A percentile compares a stretch with the other conserved stretches of the same genome.
phyloP scores from a whole-genome alignment of 345 rosid species.

The Citrus inodora region DNA sequence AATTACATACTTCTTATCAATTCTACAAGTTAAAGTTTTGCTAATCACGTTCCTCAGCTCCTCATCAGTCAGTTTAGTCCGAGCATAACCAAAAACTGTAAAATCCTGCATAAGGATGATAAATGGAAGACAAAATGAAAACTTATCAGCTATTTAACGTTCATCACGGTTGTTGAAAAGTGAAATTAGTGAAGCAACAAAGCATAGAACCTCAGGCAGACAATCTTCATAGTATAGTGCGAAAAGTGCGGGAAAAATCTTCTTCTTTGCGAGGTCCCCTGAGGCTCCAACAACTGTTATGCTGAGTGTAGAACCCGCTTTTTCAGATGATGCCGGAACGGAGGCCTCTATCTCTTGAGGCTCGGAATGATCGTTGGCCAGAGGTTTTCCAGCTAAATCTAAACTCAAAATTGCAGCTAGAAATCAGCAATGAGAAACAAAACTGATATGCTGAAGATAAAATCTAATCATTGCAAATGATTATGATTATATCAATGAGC shows the following conservation, averaged over 20 bases:
- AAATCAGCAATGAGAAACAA: too few species aligned
- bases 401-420: conserved; percentile 3
- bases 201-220: conserved; percentile 52
- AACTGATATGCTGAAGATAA: too few species aligned
- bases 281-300: conserved; percentile 93
- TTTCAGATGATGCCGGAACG: conserved; percentile 21
- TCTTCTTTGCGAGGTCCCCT: conserved; percentile 91
- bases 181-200: not conserved
- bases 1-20: conserved; percentile 59
- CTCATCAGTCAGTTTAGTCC: conserved; percentile 51
- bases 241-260: conserved; percentile 88
- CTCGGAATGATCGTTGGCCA: conserved; percentile 26
- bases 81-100: conserved; percentile 74
- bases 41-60: conserved; percentile 78
- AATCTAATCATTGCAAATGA: too few species aligned
- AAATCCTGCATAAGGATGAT: conserved; percentile 44
- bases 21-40: conserved; percentile 75
- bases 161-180: not conserved
- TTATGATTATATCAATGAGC: too few species aligned
- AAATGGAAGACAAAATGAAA: not conserved
- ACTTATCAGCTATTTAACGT: not conserved
- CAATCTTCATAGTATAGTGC: conserved; percentile 83
- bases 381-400: conserved; percentile 41
- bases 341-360: conserved; percentile 22
- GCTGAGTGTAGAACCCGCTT: conserved; percentile 52